Percentiles rank a stretch among this genome's conserved stretches.
phyloP scores from a whole-genome alignment of 1,139 yeast species.

The Protomyces macrosporus region DNA sequence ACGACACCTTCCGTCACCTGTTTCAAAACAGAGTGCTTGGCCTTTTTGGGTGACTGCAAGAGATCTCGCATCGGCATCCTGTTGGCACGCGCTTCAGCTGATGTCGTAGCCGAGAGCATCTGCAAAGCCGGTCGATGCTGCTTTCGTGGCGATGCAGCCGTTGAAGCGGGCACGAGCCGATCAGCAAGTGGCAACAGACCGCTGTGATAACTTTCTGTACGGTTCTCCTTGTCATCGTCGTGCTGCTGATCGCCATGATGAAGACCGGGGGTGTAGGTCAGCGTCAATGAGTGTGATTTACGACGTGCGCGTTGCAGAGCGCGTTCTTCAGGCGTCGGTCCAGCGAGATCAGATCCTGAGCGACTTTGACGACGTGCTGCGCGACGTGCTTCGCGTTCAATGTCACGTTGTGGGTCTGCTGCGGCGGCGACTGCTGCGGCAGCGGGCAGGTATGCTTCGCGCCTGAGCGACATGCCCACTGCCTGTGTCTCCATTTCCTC shows the following conservation, averaged over 20 bases:
- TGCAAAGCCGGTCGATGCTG: background rate
- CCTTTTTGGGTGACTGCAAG: background rate
- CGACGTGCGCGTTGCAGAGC: background rate
- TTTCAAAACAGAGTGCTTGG: background rate
- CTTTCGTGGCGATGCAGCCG: background rate
- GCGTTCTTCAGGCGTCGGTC: background rate
- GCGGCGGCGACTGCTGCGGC: background rate
- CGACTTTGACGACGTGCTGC: constrained; percentile 8
- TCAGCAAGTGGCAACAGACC: background rate
- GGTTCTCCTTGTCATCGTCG: background rate
- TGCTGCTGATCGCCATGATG: background rate
- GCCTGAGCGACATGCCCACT: background rate
- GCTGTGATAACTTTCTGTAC: background rate
- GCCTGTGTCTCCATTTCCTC: too few species aligned
- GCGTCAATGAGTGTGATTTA: background rate
- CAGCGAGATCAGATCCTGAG: background rate
- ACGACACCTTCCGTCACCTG: constrained; percentile 1
- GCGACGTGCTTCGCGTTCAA: constrained; percentile 12
- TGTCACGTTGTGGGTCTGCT: background rate
- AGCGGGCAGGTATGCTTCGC: background rate
- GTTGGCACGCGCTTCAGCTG: background rate
- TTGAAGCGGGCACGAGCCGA: background rate
- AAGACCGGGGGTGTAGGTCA: background rate
- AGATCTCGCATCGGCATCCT: background rate
- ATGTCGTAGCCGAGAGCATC: background rate